These are phyloP conservation scores for Uncinocarpus reesii DNA, from an alignment of 2,329 filamentous ascomycete species.

Conservation along the genomic window DNA sequence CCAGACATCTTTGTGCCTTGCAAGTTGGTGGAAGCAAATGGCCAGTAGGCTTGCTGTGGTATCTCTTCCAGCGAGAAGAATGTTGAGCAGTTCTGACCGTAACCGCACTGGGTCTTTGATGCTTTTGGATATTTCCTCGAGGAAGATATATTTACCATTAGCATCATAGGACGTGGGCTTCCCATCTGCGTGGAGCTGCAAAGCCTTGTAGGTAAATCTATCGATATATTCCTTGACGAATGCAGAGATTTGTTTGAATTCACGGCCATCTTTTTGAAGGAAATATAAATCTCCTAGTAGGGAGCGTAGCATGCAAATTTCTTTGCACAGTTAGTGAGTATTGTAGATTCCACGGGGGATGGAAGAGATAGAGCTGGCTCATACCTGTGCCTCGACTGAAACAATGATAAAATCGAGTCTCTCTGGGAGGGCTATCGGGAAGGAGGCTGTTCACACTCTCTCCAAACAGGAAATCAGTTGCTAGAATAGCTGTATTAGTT, in stretches of 20 bases:
- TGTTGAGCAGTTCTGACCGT: slow-evolving; percentile 42
- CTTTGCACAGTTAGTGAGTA: neutral
- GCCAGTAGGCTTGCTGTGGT: slow-evolving; percentile 42
- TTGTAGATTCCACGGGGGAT: neutral
- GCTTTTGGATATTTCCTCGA: slow-evolving; percentile 39
- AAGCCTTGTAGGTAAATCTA: slow-evolving; percentile 22
- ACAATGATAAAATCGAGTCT: slow-evolving; percentile 33
- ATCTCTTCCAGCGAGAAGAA: slow-evolving; percentile 46
- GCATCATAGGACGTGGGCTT: slow-evolving; percentile 11
- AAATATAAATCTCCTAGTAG: slow-evolving; percentile 12
- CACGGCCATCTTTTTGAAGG: slow-evolving; percentile 14
- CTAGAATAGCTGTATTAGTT: slow-evolving; percentile 30
- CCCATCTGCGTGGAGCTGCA: slow-evolving; percentile 18
- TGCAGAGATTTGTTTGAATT: slow-evolving; percentile 12
- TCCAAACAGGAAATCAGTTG: slow-evolving; percentile 79
- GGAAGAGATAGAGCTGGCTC: neutral
- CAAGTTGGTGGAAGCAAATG: slow-evolving; percentile 41
- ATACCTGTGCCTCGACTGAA: slow-evolving; percentile 20
- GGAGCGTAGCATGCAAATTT: slow-evolving; percentile 14
- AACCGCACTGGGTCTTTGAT: slow-evolving; percentile 41
- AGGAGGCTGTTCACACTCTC: slow-evolving; percentile 53
- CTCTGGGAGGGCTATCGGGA: slow-evolving; percentile 39
- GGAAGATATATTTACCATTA: slow-evolving; percentile 38
- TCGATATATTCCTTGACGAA: slow-evolving; percentile 22
- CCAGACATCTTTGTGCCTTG: slow-evolving; percentile 31